A percentile compares a stretch with the other conserved stretches of the same genome.
Evolutionary conservation across 2,329 filamentous ascomycete species (phyloP).

Genomic region (Ophiosphaerella korrae): DNA sequence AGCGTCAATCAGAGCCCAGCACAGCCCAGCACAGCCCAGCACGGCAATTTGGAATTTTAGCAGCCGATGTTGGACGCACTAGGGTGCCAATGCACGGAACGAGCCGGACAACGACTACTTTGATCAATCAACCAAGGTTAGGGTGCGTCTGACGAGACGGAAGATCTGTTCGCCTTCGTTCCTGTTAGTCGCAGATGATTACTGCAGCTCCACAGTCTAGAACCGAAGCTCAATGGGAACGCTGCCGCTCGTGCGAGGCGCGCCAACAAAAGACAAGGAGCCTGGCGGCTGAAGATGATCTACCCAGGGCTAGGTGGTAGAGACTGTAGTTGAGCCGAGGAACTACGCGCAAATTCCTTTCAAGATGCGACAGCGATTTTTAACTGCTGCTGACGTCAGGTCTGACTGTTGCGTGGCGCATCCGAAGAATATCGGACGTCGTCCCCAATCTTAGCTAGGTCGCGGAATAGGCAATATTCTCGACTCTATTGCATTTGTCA

Average conservation of each 20-base stretch:
- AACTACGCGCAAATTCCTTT: too few species aligned
- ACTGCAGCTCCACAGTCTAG: conserved; percentile 25
- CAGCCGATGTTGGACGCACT: conserved; percentile 14
- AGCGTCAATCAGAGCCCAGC: conserved; percentile 16
- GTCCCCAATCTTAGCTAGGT: too few species aligned
- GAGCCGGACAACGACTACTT: conserved; percentile 11
- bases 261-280: conserved; percentile 1
- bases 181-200: conserved; percentile 6
- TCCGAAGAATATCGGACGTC: too few species aligned
- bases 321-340: too few species aligned
- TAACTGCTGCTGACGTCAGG: too few species aligned
- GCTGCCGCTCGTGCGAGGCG: conserved; percentile 3
- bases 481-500: too few species aligned
- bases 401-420: too few species aligned
- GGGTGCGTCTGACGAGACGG: conserved; percentile 1
- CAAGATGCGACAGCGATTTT: too few species aligned
- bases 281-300: not conserved
- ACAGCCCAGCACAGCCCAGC: conserved; percentile 24
- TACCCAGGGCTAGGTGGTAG: too few species aligned
- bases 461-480: too few species aligned
- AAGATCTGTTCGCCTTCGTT: conserved; percentile 6
- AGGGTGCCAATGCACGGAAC: conserved; percentile 14
- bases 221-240: conserved; percentile 3
- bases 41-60: conserved; percentile 37
- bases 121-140: conserved; percentile 10